Evolutionary conservation across 2,329 filamentous ascomycete genomes (phyloP).

Genomic region (Xylariales sp.): DNA sequence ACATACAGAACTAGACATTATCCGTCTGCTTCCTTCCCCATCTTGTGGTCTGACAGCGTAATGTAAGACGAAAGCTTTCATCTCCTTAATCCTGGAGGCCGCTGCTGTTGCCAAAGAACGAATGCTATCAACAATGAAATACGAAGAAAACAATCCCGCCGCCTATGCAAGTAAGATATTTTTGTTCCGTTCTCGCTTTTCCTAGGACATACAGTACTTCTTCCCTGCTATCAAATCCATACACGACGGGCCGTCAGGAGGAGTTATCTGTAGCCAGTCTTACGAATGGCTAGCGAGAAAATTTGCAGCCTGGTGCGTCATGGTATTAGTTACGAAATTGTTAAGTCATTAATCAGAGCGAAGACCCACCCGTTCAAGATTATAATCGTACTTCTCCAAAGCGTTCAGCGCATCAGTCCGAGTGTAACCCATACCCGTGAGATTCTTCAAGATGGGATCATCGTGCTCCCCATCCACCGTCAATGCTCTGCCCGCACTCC

Average conservation of each 20-base stretch:
- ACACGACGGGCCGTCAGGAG: no score
- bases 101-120: neutral
- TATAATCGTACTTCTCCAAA: constrained; percentile 93
- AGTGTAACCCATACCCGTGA: constrained; percentile 86
- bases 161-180: constrained; percentile 4
- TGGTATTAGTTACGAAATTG: neutral
- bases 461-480: constrained; percentile 76
- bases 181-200: neutral
- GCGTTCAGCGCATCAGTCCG: constrained; percentile 70
- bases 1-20: constrained; percentile 15
- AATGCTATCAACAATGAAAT: neutral
- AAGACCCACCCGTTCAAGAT: constrained; percentile 80
- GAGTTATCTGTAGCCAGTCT: neutral
- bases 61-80: no score
- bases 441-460: constrained; percentile 82
- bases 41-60: neutral
- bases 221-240: neutral
- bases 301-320: constrained; percentile 8
- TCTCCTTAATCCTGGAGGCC: neutral
- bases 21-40: neutral
- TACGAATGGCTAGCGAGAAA: constrained; percentile 9
- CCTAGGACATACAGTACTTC: neutral
- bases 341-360: neutral
- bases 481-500: constrained; percentile 56
- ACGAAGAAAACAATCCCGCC: neutral